Evolutionary conservation across 306 rosid genomes (phyloP), one percentile per base, ranked within the genome.

Genomic region (Casuarina cunninghamiana): DNA sequence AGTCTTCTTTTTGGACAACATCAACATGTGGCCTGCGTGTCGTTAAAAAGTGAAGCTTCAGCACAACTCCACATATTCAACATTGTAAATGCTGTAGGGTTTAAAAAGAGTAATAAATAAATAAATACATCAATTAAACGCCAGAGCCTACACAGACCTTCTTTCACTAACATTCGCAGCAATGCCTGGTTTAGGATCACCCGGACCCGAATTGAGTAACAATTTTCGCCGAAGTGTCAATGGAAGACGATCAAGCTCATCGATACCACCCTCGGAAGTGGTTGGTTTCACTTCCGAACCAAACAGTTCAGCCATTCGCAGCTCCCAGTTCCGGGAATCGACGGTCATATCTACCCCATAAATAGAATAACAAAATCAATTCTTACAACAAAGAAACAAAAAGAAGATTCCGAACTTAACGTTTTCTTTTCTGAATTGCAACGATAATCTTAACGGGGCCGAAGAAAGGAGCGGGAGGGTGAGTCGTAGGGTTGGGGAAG

Each of bases 231-330:
- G 88, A 53, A 69, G 84, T 45, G 79, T 58, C 77, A 83, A 77
- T 2, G 92, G 88, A 83, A 81, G 54, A 83, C 77, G 76, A 1
- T 90, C 90, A 10, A 79, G 83, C 75, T 86, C 77, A 74, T 75
- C 69, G 45, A 79, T 43, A 50, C 53, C 76, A 12, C 53, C 10
- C 26, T 68, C 76, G 35, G 67, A 76, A 3, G 21, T 54, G 60
- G 26, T 17, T 17, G n/a, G 53, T 2, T 68, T 46, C 6, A 37
- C 17, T 35, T 75, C 80, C 46, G 71, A 68, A 70, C 77, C 75
- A 75, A 4, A 15, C 45, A 80, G 70, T 12, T 45, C 32, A 77
- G 73, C 72, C 89, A 84, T 79, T 65, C 43, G 19, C 42, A 58
- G 44, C 15, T 16, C 26, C 54, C 46, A 51, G 41, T 13, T 60